phyloP scores from a whole-genome alignment of 2,329 filamentous ascomycete genomes.

The Phialocephala subalpina region DNA sequence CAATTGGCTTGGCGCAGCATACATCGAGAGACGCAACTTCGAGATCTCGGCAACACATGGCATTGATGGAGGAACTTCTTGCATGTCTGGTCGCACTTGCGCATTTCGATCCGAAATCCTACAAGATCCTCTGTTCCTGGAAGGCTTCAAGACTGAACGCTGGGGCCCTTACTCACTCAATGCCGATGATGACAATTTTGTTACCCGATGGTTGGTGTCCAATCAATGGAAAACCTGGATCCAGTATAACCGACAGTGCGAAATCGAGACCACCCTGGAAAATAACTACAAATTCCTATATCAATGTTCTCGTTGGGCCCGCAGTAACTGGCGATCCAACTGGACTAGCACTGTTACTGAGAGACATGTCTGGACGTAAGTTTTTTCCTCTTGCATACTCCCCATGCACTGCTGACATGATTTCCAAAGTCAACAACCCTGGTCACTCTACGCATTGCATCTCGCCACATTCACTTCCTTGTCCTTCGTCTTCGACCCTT shows the following conservation, averaged over 20 bases:
- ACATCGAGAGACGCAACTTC: conserved; percentile 94
- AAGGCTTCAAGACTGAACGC: conserved; percentile 90
- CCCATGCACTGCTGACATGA: conserved; percentile 26
- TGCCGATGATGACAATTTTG: conserved; percentile 97
- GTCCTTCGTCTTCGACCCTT: conserved; percentile 79
- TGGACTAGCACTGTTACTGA: conserved; percentile 88
- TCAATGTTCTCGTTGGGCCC: conserved; percentile 93
- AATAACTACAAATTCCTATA: conserved; percentile 88
- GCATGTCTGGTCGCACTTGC: conserved; percentile 92
- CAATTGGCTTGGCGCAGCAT: conserved; percentile 91
- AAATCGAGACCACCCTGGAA: conserved; percentile 92
- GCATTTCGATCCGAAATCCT: conserved; percentile 91
- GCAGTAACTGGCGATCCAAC: conserved; percentile 98
- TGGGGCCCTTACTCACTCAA: conserved; percentile 92
- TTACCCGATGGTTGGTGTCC: conserved; percentile 93
- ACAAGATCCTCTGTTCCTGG: conserved; percentile 83
- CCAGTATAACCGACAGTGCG: conserved; percentile 90
- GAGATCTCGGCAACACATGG: conserved; percentile 96
- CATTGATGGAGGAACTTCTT: conserved; percentile 94
- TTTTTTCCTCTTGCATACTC: conserved; percentile 39
- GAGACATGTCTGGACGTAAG: conserved; percentile 87
- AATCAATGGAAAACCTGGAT: conserved; percentile 95
- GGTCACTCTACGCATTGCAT: conserved; percentile 93
- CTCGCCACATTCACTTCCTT: conserved; percentile 92
- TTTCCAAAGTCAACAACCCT: conserved; percentile 77